Conservation (phyloP, 148 eudicot species). For the Rhododendron molle region DNA sequence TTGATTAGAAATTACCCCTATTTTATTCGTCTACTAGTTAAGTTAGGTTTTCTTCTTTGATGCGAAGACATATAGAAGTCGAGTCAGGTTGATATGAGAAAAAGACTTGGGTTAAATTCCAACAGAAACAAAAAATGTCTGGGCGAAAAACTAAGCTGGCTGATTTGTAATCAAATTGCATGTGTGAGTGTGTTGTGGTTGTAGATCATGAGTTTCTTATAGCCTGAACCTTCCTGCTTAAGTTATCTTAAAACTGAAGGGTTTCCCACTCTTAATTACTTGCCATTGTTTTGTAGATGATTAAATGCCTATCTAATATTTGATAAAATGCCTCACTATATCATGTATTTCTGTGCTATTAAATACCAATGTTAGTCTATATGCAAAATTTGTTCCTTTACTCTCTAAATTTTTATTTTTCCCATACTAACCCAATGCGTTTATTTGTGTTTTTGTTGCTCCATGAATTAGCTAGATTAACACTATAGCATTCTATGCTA, state of each 20-base stretch:
- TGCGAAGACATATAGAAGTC: not conserved
- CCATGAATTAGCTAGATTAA: not conserved
- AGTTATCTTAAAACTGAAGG: no score
- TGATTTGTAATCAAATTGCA: no score
- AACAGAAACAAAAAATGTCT: not conserved
- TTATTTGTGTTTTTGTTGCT: no score
- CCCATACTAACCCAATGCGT: no score
- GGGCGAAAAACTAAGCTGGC: not conserved
- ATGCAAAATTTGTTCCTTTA: no score
- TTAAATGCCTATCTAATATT: not conserved
- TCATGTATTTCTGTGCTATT: no score
- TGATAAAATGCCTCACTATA: no score
- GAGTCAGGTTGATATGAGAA: not conserved
- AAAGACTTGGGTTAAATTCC: not conserved
- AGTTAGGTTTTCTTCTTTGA: not conserved
- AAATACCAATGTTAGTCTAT: no score
- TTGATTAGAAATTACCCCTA: not conserved
- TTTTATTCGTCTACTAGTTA: not conserved
- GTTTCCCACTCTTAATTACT: not conserved
- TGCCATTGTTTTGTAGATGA: not conserved
- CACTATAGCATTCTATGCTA: not conserved
- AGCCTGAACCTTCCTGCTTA: not conserved
- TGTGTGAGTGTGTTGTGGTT: no score
- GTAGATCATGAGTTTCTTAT: no score
- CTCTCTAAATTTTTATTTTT: no score